A percentile compares a stretch with the other conserved stretches of the same genome.
These are phyloP conservation scores for Podospora australis DNA, from an alignment of 495 filamentous ascomycete species.

Conservation along the genomic window DNA sequence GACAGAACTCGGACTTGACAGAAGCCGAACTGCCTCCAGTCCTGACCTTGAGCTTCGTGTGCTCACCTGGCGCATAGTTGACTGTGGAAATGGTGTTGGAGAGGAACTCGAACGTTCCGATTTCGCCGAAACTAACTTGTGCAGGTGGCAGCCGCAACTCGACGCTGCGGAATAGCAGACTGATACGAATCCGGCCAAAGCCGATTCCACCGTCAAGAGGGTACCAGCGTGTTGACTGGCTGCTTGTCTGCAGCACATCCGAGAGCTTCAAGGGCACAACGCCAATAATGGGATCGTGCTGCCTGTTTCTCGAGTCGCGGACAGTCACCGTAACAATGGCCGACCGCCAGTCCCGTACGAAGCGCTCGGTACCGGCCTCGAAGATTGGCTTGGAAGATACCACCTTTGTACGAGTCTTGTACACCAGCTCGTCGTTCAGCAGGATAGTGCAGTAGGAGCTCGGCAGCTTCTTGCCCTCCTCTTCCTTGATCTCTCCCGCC, in stretches of 20 bases:
- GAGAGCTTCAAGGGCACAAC: conserved; percentile 82
- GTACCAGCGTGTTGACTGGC: conserved; percentile 62
- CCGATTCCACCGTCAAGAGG: conserved; percentile 59
- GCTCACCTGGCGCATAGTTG: conserved; percentile 53
- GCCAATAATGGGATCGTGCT: conserved; percentile 92
- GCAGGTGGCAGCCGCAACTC: conserved; percentile 74
- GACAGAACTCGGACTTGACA: conserved; percentile 53
- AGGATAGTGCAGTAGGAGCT: conserved; percentile 88
- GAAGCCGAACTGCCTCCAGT: conserved; percentile 80
- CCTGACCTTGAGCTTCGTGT: conserved; percentile 72
- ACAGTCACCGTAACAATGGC: conserved; percentile 80
- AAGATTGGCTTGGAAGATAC: conserved; percentile 92
- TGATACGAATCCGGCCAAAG: conserved; percentile 86
- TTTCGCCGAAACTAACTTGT: conserved; percentile 79
- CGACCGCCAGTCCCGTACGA: conserved; percentile 91
- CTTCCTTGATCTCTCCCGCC: conserved; percentile 78
- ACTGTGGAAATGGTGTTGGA: conserved; percentile 55
- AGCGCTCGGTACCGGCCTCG: conserved; percentile 90
- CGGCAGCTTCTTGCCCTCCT: conserved; percentile 69
- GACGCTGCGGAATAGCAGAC: conserved; percentile 76
- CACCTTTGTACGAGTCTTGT: conserved; percentile 85
- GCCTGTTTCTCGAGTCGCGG: conserved; percentile 75
- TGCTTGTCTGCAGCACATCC: conserved; percentile 77
- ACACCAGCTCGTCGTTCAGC: conserved; percentile 84
- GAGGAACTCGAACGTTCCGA: conserved; percentile 84